phyloP scores from a whole-genome alignment of 805 yeast species.

The Saccharomycopsis sp. region DNA sequence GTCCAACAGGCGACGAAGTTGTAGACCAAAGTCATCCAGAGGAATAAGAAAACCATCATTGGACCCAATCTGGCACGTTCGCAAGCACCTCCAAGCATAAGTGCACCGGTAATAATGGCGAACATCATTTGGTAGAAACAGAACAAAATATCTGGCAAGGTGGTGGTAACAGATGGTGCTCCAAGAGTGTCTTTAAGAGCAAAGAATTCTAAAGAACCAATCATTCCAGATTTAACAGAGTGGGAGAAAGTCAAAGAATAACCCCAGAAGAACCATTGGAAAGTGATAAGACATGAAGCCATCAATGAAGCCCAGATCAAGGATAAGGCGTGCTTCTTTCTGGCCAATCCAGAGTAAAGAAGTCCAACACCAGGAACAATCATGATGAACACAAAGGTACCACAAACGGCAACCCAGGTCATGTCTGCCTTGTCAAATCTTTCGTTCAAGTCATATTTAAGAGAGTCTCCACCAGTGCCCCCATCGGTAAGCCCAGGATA shows the following conservation, averaged over 20 bases:
- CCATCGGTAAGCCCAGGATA: slow-evolving; percentile 44
- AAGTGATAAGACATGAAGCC: slow-evolving; percentile 74
- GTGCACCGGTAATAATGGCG: slow-evolving; percentile 85
- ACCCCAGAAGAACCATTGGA: slow-evolving; percentile 99
- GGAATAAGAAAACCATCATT: slow-evolving; percentile 88
- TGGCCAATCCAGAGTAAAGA: slow-evolving; percentile 84
- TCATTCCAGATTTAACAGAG: slow-evolving; percentile 51
- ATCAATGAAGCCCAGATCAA: slow-evolving; percentile 90
- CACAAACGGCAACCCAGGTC: slow-evolving; percentile 80
- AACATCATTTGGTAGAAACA: slow-evolving; percentile 96
- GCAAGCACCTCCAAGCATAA: slow-evolving; percentile 97
- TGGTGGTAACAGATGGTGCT: slow-evolving; percentile 55
- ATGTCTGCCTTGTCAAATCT: slow-evolving; percentile 70
- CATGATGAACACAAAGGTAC: slow-evolving; percentile 88
- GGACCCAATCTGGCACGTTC: slow-evolving; percentile 96
- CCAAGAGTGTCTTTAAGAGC: slow-evolving; percentile 78
- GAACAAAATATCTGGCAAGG: slow-evolving; percentile 85
- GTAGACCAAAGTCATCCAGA: slow-evolving; percentile 94
- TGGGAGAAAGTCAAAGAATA: slow-evolving; percentile 83
- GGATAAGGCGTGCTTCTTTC: slow-evolving; percentile 94
- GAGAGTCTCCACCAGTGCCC: slow-evolving; percentile 77
- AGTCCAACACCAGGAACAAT: slow-evolving; percentile 86
- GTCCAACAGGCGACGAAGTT: slow-evolving; percentile 97
- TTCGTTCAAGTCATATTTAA: slow-evolving; percentile 63
- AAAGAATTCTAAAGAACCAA: slow-evolving; percentile 79